Conservation (phyloP, 169 alveolate species). For the Cryptosporidium bovis region DNA sequence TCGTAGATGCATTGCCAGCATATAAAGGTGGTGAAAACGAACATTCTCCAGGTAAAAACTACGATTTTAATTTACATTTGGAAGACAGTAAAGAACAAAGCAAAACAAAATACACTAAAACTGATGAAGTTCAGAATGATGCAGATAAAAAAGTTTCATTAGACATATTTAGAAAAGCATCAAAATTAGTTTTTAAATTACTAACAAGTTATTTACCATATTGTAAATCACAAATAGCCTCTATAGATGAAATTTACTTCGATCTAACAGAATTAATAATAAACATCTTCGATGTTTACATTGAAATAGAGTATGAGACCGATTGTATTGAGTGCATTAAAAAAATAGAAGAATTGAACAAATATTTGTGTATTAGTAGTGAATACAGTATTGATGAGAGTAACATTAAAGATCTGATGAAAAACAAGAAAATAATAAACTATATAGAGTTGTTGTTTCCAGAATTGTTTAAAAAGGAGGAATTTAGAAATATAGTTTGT, state of each 20-base stretch:
- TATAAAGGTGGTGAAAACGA: too few relatives aligned
- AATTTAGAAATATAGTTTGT: background rate
- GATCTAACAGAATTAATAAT: slow-evolving; percentile 19
- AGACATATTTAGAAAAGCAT: slow-evolving; percentile 59
- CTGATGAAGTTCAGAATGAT: background rate
- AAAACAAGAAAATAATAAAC: background rate
- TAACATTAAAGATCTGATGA: background rate
- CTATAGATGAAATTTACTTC: slow-evolving; percentile 60
- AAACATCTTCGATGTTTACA: slow-evolving; percentile 10
- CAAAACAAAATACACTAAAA: background rate
- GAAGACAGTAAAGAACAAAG: background rate
- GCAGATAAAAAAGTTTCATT: slow-evolving; percentile 25
- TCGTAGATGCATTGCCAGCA: background rate
- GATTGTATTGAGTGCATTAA: background rate
- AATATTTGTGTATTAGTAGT: background rate
- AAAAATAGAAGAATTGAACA: background rate
- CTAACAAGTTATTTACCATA: slow-evolving; percentile 19
- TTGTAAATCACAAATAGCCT: slow-evolving; percentile 52
- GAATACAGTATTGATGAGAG: slow-evolving; percentile 5
- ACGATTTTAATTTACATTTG: background rate
- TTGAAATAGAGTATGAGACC: background rate
- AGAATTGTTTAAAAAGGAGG: background rate
- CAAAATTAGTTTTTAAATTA: slow-evolving; percentile 20
- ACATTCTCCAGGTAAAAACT: too few relatives aligned
- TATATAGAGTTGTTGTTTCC: slow-evolving; percentile 9